Percentiles rank a stretch among this genome's conserved stretches.
Evolutionary conservation across 1,139 yeast genomes (phyloP).

Genomic region (Lodderomyces beijingensis): DNA sequence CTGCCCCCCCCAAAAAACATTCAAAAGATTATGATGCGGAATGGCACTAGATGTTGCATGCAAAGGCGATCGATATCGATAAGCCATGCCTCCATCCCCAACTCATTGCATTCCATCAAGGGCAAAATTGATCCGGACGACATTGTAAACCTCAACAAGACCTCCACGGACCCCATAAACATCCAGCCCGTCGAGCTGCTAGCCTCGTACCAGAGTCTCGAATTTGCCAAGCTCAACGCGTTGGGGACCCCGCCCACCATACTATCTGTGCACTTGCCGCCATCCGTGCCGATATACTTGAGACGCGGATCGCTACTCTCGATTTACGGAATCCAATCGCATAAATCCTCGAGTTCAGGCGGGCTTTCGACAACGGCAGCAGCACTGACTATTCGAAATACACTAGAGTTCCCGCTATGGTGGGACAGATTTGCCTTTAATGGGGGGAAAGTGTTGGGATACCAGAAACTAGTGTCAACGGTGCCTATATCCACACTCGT

Average conservation of each 20-base stretch:
- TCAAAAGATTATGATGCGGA: too few relatives aligned
- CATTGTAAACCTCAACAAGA: slow-evolving; percentile 8
- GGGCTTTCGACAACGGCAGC: background rate
- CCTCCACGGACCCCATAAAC: slow-evolving; percentile 16
- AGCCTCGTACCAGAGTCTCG: slow-evolving; percentile 15
- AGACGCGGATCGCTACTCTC: slow-evolving; percentile 48
- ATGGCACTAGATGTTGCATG: too few relatives aligned
- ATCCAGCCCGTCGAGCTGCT: slow-evolving; percentile 19
- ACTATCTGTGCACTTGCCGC: slow-evolving; percentile 45
- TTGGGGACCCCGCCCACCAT: slow-evolving; percentile 45
- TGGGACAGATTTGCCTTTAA: slow-evolving; percentile 31
- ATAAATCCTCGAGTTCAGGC: background rate
- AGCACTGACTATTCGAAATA: slow-evolving; percentile 15
- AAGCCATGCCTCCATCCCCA: too few relatives aligned
- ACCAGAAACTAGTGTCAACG: slow-evolving; percentile 46
- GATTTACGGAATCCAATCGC: slow-evolving; percentile 29
- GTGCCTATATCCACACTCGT: slow-evolving; percentile 40
- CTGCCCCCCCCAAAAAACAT: too few relatives aligned
- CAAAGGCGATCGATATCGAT: too few relatives aligned
- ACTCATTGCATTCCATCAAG: too few relatives aligned
- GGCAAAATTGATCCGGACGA: too few relatives aligned
- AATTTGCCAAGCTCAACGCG: slow-evolving; percentile 28
- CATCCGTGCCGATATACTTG: slow-evolving; percentile 51
- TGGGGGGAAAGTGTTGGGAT: slow-evolving; percentile 40
- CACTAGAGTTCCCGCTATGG: slow-evolving; percentile 30